Conservation (phyloP, 2,329 filamentous ascomycete species). For the Onygenales sp. region DNA sequence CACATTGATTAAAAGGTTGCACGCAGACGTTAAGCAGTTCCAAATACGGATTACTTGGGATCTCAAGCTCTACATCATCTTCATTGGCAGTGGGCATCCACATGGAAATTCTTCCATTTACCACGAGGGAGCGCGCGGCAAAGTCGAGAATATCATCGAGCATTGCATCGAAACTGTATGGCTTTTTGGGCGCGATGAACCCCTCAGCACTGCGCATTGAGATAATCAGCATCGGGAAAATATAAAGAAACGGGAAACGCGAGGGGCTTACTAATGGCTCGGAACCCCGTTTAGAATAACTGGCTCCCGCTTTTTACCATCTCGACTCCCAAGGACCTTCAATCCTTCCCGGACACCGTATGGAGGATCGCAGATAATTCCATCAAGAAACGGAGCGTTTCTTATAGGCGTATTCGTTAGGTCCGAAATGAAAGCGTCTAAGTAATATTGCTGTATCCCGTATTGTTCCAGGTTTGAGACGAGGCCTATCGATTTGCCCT, state of each 20-base stretch:
- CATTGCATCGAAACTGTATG: slow-evolving; percentile 87
- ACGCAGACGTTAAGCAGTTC: slow-evolving; percentile 67
- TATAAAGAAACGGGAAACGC: not conserved
- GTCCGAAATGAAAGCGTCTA: slow-evolving; percentile 77
- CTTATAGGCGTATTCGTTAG: slow-evolving; percentile 76
- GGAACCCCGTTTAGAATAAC: slow-evolving; percentile 57
- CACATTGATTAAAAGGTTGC: slow-evolving; percentile 85
- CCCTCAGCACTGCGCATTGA: slow-evolving; percentile 42
- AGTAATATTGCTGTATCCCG: slow-evolving; percentile 52
- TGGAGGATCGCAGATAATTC: slow-evolving; percentile 89
- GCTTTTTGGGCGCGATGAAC: slow-evolving; percentile 80
- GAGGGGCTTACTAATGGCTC: slow-evolving; percentile 52
- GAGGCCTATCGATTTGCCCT: slow-evolving; percentile 35
- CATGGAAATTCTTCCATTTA: slow-evolving; percentile 72
- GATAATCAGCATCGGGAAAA: not conserved
- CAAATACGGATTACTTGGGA: slow-evolving; percentile 68
- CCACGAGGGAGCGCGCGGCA: slow-evolving; percentile 64
- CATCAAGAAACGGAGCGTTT: slow-evolving; percentile 59
- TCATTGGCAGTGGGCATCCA: slow-evolving; percentile 95
- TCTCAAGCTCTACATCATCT: slow-evolving; percentile 62
- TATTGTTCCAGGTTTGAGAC: slow-evolving; percentile 80
- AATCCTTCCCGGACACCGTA: slow-evolving; percentile 92
- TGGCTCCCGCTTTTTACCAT: slow-evolving; percentile 45
- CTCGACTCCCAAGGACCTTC: slow-evolving; percentile 71
- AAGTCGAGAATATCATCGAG: slow-evolving; percentile 84